A percentile compares a stretch with the other conserved stretches of the same genome.
Conservation (phyloP, 306 rosid species). For the Prosopis cineraria region DNA sequence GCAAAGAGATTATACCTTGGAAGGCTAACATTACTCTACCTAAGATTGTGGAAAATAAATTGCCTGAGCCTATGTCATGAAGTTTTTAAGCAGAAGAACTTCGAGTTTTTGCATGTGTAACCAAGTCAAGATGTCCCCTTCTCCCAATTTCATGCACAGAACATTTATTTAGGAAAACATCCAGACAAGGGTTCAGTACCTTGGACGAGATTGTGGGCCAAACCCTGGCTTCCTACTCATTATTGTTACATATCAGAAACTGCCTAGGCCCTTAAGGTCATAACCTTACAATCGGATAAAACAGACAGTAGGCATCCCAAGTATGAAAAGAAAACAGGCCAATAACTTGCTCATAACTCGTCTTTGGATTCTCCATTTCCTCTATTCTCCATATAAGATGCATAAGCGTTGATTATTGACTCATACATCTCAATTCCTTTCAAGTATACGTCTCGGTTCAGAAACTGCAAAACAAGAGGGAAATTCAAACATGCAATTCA, state of each 20-base stretch:
- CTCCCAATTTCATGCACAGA: not conserved
- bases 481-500: constrained; percentile 24
- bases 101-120: no score
- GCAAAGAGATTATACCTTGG: no score
- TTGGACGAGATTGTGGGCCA: not conserved
- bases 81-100: no score
- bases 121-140: not conserved
- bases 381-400: constrained; percentile 53
- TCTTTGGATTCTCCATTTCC: constrained; percentile 49
- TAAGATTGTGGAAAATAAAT: no score
- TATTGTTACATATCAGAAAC: constrained; percentile 14
- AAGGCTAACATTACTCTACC: no score
- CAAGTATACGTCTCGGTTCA: constrained; percentile 78
- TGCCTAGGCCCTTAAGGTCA: not conserved
- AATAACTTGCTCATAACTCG: constrained; percentile 57
- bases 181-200: not conserved
- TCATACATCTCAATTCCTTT: constrained; percentile 75
- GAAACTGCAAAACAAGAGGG: constrained; percentile 59
- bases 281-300: constrained; percentile 20
- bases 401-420: constrained; percentile 68
- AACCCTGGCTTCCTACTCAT: not conserved
- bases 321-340: not conserved
- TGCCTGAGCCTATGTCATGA: no score
- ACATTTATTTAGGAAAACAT: not conserved
- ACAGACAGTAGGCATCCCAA: not conserved